phyloP scores from a whole-genome alignment of 2,329 filamentous ascomycete genomes.

The Verticillium zaregamsianum region DNA sequence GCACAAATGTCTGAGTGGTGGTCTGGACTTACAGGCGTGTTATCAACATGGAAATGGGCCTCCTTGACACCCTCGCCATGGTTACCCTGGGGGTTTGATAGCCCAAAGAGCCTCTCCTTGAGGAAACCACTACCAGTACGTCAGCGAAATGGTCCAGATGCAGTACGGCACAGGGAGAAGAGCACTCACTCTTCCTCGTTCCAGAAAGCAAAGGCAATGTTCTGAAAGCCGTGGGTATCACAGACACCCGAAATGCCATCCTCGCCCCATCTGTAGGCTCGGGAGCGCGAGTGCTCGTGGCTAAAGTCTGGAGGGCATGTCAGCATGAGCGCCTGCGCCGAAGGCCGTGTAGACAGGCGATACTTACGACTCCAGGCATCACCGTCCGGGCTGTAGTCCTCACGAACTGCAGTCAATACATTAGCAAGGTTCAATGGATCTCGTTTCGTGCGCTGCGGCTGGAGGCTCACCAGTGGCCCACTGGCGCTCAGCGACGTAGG shows the following conservation, averaged over 20 bases:
- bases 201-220: conserved; percentile 96
- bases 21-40: conserved; percentile 61
- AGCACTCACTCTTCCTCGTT: conserved; percentile 83
- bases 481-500: conserved; percentile 89
- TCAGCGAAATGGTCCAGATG: not conserved
- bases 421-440: conserved; percentile 15
- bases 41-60: conserved; percentile 93
- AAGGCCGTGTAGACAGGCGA: conserved; percentile 5
- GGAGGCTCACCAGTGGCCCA: conserved; percentile 77
- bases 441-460: not conserved
- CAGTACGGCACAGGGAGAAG: conserved; percentile 14
- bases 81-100: conserved; percentile 95
- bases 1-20: not conserved
- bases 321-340: conserved; percentile 3
- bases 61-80: conserved; percentile 98
- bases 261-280: conserved; percentile 92
- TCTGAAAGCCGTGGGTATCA: conserved; percentile 85
- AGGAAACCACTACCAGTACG: conserved; percentile 66
- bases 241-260: conserved; percentile 94
- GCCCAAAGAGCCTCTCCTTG: conserved; percentile 90
- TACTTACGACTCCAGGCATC: conserved; percentile 92
- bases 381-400: conserved; percentile 86
- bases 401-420: conserved; percentile 57
- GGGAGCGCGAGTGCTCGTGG: conserved; percentile 84
- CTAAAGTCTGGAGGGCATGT: conserved; percentile 68